These are phyloP conservation scores for Alternaria sp. DNA, from an alignment of 2,329 filamentous ascomycete genomes.

Conservation along the genomic window DNA sequence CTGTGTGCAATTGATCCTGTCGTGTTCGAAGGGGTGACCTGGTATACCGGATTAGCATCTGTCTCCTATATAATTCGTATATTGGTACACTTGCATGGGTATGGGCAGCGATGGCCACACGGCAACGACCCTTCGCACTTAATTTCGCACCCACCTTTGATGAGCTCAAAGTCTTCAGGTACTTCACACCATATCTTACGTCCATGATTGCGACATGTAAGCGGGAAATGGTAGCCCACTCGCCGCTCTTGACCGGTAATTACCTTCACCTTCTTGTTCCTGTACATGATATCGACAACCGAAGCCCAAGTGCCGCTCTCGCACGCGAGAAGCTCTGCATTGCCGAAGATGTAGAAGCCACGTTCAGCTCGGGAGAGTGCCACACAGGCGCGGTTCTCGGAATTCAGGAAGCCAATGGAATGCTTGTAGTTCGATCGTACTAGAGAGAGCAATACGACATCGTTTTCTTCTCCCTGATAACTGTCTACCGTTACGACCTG, in stretches of 20 bases:
- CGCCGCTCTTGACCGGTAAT: constrained; percentile 40
- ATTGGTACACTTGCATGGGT: constrained; percentile 36
- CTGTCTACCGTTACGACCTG: constrained; percentile 85
- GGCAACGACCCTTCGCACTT: constrained; percentile 41
- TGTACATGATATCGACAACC: constrained; percentile 59
- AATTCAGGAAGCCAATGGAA: constrained; percentile 76
- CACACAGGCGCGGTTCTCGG: constrained; percentile 69
- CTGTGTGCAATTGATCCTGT: constrained; percentile 46
- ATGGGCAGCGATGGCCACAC: constrained; percentile 47
- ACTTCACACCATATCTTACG: constrained; percentile 60
- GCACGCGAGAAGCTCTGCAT: constrained; percentile 64
- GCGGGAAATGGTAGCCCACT: constrained; percentile 64
- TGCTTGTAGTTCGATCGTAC: constrained; percentile 71
- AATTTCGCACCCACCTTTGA: constrained; percentile 45
- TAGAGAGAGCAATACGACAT: constrained; percentile 80
- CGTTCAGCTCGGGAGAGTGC: constrained; percentile 74
- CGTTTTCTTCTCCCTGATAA: constrained; percentile 87
- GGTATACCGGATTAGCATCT: background rate
- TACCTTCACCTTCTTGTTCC: constrained; percentile 49
- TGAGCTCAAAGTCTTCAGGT: constrained; percentile 39
- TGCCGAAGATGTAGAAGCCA: constrained; percentile 87
- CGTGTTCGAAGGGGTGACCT: constrained; percentile 33
- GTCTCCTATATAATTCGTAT: background rate
- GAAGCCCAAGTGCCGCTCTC: constrained; percentile 61
- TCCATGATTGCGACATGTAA: constrained; percentile 70